phyloP scores from a whole-genome alignment of 2,329 filamentous ascomycete genomes.

The Colletotrichum sp. region DNA sequence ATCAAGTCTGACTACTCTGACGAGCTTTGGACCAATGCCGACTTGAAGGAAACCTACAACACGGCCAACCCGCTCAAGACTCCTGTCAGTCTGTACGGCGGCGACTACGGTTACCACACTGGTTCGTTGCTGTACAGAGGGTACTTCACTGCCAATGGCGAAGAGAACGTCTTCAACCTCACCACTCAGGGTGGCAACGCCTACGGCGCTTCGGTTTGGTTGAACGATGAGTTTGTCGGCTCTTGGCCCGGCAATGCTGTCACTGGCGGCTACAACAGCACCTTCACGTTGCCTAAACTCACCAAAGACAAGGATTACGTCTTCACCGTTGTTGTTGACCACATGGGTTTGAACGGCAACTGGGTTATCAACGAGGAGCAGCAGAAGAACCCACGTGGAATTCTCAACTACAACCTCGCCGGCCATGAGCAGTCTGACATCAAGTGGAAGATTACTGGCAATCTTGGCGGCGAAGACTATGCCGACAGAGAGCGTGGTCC shows the following conservation, averaged over 20 bases:
- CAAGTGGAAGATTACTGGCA: conserved; percentile 67
- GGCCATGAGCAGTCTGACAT: conserved; percentile 51
- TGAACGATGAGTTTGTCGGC: conserved; percentile 65
- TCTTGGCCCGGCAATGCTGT: conserved; percentile 61
- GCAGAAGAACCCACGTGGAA: conserved; percentile 64
- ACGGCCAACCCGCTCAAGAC: conserved; percentile 49
- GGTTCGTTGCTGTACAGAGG: conserved; percentile 71
- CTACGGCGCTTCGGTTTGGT: conserved; percentile 68
- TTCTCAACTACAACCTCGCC: conserved; percentile 59
- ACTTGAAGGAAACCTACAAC: conserved; percentile 33
- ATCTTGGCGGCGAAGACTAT: conserved; percentile 63
- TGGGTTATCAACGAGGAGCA: conserved; percentile 58
- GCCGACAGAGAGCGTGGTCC: conserved; percentile 59
- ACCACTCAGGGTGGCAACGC: conserved; percentile 67
- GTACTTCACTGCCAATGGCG: conserved; percentile 63
- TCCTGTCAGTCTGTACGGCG: conserved; percentile 66
- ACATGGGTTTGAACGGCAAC: conserved; percentile 71
- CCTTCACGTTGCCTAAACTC: conserved; percentile 59
- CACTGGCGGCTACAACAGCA: conserved; percentile 52
- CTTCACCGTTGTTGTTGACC: conserved; percentile 71
- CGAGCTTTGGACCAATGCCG: conserved; percentile 45
- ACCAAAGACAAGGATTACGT: conserved; percentile 56
- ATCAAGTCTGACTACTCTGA: conserved; percentile 36
- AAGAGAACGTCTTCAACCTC: conserved; percentile 59
- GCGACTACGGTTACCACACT: conserved; percentile 74